These are phyloP conservation scores for Debaryomyces sp. DNA, from an alignment of 1,139 yeast species.

Conservation along the genomic window DNA sequence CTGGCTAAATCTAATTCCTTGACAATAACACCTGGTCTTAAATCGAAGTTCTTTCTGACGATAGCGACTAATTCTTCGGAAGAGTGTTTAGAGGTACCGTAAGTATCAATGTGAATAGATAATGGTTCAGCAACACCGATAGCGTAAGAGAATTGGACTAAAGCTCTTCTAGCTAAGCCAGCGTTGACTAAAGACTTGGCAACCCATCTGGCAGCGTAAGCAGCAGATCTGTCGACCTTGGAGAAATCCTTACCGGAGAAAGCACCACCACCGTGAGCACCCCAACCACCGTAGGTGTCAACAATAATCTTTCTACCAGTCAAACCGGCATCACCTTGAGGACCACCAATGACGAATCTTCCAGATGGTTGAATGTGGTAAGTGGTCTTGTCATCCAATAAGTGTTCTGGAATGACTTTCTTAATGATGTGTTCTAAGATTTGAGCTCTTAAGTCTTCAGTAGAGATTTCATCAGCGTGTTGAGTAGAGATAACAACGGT, in stretches of 20 bases:
- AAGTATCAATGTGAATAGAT: conserved; percentile 94
- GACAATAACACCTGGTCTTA: conserved; percentile 99
- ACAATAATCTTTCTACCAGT: conserved; percentile 99
- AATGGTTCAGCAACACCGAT: conserved; percentile 99
- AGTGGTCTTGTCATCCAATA: conserved; percentile 91
- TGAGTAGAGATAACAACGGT: conserved; percentile 97
- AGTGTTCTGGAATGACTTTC: conserved; percentile 88
- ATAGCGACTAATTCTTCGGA: conserved; percentile 89
- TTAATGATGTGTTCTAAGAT: conserved; percentile 78
- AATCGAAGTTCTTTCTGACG: conserved; percentile 91
- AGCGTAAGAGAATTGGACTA: conserved; percentile 98
- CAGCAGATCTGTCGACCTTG: conserved; percentile 99
- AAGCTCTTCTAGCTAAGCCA: conserved; percentile 94
- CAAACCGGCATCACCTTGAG: conserved; percentile 99
- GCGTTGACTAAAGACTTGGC: conserved; percentile 97
- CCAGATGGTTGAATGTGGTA: conserved; percentile 99
- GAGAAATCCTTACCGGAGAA: conserved; percentile 99
- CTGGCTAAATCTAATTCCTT: conserved; percentile 95
- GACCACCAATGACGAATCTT: conserved; percentile 99
- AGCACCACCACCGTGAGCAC: conserved; percentile 99
- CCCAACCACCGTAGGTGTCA: conserved; percentile 99
- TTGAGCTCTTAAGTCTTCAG: conserved; percentile 85
- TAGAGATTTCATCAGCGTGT: conserved; percentile 94
- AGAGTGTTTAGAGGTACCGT: conserved; percentile 91
- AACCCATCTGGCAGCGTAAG: conserved; percentile 99